Conservation (phyloP, 2,329 filamentous ascomycete species). For the Diaporthe sp. region DNA sequence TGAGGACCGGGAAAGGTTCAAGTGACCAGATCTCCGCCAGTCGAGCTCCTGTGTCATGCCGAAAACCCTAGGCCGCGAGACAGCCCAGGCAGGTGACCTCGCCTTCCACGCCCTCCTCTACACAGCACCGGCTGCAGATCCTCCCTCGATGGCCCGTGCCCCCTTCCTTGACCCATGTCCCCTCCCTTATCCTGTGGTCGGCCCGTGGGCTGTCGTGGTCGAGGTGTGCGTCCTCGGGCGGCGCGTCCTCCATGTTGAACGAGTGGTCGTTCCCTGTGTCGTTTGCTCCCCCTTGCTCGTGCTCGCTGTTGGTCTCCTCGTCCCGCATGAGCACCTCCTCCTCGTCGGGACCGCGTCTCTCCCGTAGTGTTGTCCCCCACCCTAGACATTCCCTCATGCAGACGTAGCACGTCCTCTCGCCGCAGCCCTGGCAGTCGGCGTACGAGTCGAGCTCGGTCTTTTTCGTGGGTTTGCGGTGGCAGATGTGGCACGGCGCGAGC, state of each 20-base stretch:
- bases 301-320: constrained; percentile 19
- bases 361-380: constrained; percentile 51
- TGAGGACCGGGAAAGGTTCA: neutral
- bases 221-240: constrained; percentile 33
- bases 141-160: constrained; percentile 62
- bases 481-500: constrained; percentile 75
- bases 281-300: constrained; percentile 42
- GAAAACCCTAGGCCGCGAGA: constrained; percentile 49
- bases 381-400: constrained; percentile 75
- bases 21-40: neutral
- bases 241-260: constrained; percentile 66
- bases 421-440: constrained; percentile 74
- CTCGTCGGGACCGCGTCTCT: neutral
- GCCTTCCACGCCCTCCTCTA: constrained; percentile 74
- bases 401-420: constrained; percentile 75
- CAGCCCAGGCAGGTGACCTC: constrained; percentile 78
- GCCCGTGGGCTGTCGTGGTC: constrained; percentile 35
- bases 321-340: constrained; percentile 33
- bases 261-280: constrained; percentile 50
- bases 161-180: constrained; percentile 52
- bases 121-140: constrained; percentile 78
- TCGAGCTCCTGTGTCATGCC: neutral
- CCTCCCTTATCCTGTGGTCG: constrained; percentile 27
- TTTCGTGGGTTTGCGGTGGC: constrained; percentile 74
- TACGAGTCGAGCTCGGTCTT: constrained; percentile 77